phyloP scores from a whole-genome alignment of 2,329 filamentous ascomycete genomes.

The Diplocarpon mali region DNA sequence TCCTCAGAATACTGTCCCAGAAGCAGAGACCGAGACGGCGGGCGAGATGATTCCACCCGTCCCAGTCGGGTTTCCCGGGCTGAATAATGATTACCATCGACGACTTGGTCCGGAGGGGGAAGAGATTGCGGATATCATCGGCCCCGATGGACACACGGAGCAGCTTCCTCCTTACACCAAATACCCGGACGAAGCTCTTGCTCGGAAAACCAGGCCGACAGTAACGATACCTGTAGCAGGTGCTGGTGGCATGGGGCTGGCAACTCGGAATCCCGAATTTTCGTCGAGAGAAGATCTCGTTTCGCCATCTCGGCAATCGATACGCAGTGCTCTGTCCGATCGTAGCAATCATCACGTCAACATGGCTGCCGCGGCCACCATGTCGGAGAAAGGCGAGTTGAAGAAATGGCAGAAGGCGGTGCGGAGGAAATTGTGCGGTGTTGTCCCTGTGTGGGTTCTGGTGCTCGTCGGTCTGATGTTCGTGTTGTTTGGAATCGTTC shows the following conservation, averaged over 20 bases:
- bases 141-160: conserved; percentile 79
- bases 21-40: conserved; percentile 39
- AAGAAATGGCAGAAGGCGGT: conserved; percentile 44
- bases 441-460: conserved; percentile 52
- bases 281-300: conserved; percentile 44
- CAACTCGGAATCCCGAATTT: conserved; percentile 52
- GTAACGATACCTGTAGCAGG: conserved; percentile 29
- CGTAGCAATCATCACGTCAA: conserved; percentile 44
- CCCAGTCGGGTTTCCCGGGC: conserved; percentile 65
- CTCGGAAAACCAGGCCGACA: conserved; percentile 38
- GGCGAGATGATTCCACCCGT: conserved; percentile 35
- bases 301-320: conserved; percentile 38
- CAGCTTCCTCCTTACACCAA: conserved; percentile 85
- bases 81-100: conserved; percentile 54
- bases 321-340: conserved; percentile 40
- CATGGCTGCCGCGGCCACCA: conserved; percentile 31
- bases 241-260: conserved; percentile 50
- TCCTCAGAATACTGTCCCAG: conserved; percentile 61
- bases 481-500: conserved; percentile 46
- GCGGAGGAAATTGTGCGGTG: conserved; percentile 43
- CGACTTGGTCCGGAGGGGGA: conserved; percentile 71
- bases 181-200: conserved; percentile 66
- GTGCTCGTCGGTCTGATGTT: conserved; percentile 40
- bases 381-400: conserved; percentile 36
- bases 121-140: conserved; percentile 77